These are phyloP conservation scores for Xylariaceae sp. DNA, from an alignment of 2,329 filamentous ascomycete genomes.

Conservation along the genomic window DNA sequence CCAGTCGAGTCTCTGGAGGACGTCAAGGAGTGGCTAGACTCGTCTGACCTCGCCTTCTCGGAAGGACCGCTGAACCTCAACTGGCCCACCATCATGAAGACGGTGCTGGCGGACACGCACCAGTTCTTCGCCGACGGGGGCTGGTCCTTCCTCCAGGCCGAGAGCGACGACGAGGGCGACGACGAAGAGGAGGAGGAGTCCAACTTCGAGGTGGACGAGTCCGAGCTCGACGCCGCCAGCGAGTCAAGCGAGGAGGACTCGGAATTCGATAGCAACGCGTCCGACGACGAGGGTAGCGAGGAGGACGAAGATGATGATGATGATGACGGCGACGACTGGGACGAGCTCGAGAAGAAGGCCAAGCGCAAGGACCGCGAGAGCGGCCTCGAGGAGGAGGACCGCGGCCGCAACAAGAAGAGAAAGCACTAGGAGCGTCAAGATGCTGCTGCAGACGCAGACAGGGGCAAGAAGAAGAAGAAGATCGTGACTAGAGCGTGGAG, in stretches of 20 bases:
- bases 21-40: constrained; percentile 97
- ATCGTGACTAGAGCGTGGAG: no score
- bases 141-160: constrained; percentile 84
- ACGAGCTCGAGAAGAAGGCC: constrained; percentile 86
- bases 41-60: constrained; percentile 85
- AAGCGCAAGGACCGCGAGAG: constrained; percentile 71
- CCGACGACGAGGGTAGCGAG: constrained; percentile 73
- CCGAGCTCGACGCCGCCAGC: constrained; percentile 74
- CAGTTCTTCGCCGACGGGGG: constrained; percentile 92
- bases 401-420: constrained; percentile 63
- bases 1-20: constrained; percentile 90
- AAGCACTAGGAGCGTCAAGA: constrained; percentile 41
- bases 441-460: no score
- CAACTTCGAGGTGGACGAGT: constrained; percentile 84
- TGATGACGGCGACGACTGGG: constrained; percentile 85
- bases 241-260: constrained; percentile 75
- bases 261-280: constrained; percentile 87
- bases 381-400: constrained; percentile 67
- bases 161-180: constrained; percentile 77
- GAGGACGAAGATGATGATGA: constrained; percentile 59
- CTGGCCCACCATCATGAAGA: constrained; percentile 99
- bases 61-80: constrained; percentile 97
- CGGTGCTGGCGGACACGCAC: constrained; percentile 86
- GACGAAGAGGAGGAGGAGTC: constrained; percentile 84
- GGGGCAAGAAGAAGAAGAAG: no score